phyloP scores from a whole-genome alignment of 1,284 basidiomycete genomes.

The Apiotrichum laibachii region DNA sequence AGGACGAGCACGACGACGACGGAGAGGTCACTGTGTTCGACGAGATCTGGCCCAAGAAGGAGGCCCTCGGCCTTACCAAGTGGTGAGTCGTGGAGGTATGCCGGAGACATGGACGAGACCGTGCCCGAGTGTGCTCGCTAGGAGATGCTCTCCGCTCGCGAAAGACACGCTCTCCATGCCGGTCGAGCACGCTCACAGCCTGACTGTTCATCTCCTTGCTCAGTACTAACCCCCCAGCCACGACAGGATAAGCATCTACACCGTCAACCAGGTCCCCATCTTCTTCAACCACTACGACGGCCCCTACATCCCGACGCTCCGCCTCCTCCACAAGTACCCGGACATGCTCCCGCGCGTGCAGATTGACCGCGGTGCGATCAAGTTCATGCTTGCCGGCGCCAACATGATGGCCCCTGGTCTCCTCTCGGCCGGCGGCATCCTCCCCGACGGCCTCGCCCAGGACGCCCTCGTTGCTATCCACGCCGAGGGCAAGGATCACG shows the following conservation, averaged over 20 bases:
- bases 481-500: conserved; percentile 94
- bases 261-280: conserved; percentile 77
- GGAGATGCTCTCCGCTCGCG: not conserved
- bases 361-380: conserved; percentile 95
- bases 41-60: conserved; percentile 98
- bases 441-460: conserved; percentile 74
- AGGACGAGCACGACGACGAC: conserved; percentile 53
- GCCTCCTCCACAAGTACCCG: conserved; percentile 89
- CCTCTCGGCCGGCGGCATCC: conserved; percentile 82
- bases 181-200: no score
- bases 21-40: conserved; percentile 64
- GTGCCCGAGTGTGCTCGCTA: not conserved
- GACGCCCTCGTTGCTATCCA: conserved; percentile 78
- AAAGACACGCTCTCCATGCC: no score
- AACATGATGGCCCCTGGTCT: conserved; percentile 98
- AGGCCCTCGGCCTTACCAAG: conserved; percentile 85
- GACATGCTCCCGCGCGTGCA: conserved; percentile 81
- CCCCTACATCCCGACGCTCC: conserved; percentile 82
- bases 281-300: conserved; percentile 98
- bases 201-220: no score
- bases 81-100: conserved; percentile 63
- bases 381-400: conserved; percentile 85
- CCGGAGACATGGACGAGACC: not conserved
- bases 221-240: conserved; percentile 59
- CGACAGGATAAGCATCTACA: conserved; percentile 92